phyloP scores from a whole-genome alignment of 1,284 basidiomycete species.

The Rhodofomes roseus region DNA sequence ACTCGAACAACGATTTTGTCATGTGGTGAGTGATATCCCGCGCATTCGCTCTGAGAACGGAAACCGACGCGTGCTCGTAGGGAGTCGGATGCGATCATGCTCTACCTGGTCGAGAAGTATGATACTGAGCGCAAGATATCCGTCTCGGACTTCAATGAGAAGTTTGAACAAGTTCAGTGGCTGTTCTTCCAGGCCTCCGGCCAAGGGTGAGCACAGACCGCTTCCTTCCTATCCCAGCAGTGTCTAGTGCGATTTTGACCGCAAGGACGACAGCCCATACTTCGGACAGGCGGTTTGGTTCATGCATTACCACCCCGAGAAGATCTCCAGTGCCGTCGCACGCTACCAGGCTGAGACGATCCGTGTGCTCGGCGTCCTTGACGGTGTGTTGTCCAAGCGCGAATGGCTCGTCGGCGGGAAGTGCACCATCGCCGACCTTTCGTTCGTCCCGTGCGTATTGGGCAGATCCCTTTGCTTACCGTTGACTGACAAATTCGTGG shows the following conservation, averaged over 20 bases:
- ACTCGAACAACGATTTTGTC: slow-evolving; percentile 28
- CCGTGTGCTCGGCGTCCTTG: slow-evolving; percentile 31
- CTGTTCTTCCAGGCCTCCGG: slow-evolving; percentile 29
- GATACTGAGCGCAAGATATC: slow-evolving; percentile 30
- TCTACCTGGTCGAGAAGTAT: slow-evolving; percentile 31
- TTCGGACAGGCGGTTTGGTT: slow-evolving; percentile 25
- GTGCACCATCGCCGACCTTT: slow-evolving; percentile 21
- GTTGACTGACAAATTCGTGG: background rate
- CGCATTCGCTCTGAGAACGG: background rate
- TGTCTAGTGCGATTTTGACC: background rate
- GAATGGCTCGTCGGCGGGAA: slow-evolving; percentile 15
- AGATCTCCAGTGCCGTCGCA: slow-evolving; percentile 25
- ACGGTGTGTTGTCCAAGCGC: slow-evolving; percentile 20
- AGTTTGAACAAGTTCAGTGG: slow-evolving; percentile 21
- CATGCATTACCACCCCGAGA: slow-evolving; percentile 20
- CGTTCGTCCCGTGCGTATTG: slow-evolving; percentile 14
- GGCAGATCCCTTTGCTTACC: background rate
- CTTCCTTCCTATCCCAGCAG: background rate
- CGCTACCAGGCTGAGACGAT: slow-evolving; percentile 30
- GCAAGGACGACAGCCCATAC: slow-evolving; percentile 4
- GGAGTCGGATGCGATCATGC: slow-evolving; percentile 33
- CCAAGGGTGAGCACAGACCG: slow-evolving; percentile 18
- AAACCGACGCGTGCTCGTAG: slow-evolving; percentile 9
- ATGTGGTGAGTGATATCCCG: slow-evolving; percentile 9
- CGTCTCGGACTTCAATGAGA: slow-evolving; percentile 17